Evolutionary conservation across 2,329 filamentous ascomycete genomes (phyloP).

Genomic region (Penicillium italicum): DNA sequence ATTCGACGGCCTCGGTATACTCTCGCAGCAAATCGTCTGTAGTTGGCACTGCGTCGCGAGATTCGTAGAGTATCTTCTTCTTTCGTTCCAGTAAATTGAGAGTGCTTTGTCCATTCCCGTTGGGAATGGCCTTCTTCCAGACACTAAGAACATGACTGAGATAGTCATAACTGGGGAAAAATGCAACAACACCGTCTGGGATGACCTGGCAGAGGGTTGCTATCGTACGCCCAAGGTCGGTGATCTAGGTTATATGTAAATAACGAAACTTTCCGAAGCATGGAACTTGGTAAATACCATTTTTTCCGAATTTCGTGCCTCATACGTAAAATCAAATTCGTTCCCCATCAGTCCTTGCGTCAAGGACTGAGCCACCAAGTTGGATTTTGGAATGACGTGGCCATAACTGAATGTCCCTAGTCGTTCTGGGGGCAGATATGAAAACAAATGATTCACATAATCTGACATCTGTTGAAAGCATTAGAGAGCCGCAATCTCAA

Average conservation of each 20-base stretch:
- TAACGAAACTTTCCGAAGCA: not conserved
- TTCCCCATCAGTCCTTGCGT: constrained; percentile 46
- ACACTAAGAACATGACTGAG: constrained; percentile 66
- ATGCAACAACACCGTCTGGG: constrained; percentile 85
- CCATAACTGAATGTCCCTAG: constrained; percentile 85
- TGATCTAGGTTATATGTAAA: constrained; percentile 45
- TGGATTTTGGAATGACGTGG: constrained; percentile 82
- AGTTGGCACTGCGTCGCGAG: constrained; percentile 42
- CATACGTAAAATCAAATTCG: constrained; percentile 83
- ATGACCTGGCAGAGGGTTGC: constrained; percentile 68
- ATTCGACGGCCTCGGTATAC: constrained; percentile 67
- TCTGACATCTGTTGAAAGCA: constrained; percentile 64
- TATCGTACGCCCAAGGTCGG: constrained; percentile 70
- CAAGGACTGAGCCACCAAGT: constrained; percentile 75
- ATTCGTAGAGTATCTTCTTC: constrained; percentile 53
- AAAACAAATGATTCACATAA: constrained; percentile 81
- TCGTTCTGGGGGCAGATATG: constrained; percentile 60
- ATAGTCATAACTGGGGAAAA: constrained; percentile 94
- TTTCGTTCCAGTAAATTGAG: constrained; percentile 33
- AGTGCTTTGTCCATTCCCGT: constrained; percentile 27
- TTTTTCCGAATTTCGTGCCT: constrained; percentile 63
- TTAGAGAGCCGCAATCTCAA: constrained; percentile 10
- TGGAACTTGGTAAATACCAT: constrained; percentile 48
- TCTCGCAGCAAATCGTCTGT: constrained; percentile 68
- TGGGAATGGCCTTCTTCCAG: constrained; percentile 53